Conservation (phyloP, 2,329 filamentous ascomycete species). For the Dactylellina leptospora region DNA sequence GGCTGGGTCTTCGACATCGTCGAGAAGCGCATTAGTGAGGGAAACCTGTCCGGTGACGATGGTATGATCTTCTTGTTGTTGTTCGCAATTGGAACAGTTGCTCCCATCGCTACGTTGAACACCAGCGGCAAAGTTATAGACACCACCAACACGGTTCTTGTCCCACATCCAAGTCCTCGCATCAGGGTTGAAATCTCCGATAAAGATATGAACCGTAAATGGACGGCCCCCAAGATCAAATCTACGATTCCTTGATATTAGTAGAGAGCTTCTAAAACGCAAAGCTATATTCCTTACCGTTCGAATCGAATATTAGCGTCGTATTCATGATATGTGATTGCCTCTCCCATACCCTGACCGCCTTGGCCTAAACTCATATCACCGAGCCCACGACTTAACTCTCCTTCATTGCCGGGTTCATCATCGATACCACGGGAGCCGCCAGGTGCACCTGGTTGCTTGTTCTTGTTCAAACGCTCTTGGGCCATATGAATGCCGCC, state of each 20-base stretch:
- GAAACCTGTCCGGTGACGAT: constrained; percentile 62
- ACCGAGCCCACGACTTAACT: constrained; percentile 41
- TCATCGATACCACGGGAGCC: constrained; percentile 31
- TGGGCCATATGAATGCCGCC: constrained; percentile 46
- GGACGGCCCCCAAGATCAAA: constrained; percentile 57
- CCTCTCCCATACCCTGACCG: not conserved
- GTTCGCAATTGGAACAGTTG: constrained; percentile 43
- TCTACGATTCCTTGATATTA: not conserved
- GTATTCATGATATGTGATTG: constrained; percentile 58
- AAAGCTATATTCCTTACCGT: constrained; percentile 55
- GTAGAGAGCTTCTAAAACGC: not conserved
- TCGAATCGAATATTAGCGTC: constrained; percentile 59
- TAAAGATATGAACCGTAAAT: constrained; percentile 60
- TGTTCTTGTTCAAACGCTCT: constrained; percentile 25
- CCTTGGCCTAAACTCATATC: constrained; percentile 25
- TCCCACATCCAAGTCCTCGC: constrained; percentile 60
- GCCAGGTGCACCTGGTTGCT: constrained; percentile 17
- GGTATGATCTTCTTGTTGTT: constrained; percentile 57
- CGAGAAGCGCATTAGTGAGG: constrained; percentile 60
- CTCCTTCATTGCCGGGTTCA: constrained; percentile 32
- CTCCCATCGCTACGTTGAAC: constrained; percentile 34
- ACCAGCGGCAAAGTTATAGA: constrained; percentile 60
- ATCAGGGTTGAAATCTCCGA: constrained; percentile 59
- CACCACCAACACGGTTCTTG: constrained; percentile 61
- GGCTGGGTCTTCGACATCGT: constrained; percentile 57